These are phyloP conservation scores for Plasmodium ovale DNA, from an alignment of 169 alveolate genomes.

Conservation along the genomic window DNA sequence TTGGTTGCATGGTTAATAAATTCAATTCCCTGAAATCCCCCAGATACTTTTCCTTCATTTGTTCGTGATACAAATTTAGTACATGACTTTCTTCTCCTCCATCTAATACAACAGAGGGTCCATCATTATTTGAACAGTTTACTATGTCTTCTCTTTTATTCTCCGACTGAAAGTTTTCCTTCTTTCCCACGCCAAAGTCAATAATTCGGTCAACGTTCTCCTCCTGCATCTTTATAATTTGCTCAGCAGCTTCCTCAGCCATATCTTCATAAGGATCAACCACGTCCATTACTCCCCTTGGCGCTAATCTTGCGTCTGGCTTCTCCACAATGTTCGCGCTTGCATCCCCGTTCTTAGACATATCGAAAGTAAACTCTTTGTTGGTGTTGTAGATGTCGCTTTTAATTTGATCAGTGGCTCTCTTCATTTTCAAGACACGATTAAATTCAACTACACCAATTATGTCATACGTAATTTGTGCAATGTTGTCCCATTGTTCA, in stretches of 20 bases:
- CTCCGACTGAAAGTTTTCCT: background rate
- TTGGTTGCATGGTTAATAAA: slow-evolving; percentile 10
- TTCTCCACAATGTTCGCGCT: background rate
- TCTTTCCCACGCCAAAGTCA: background rate
- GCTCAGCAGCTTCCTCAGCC: too few species aligned
- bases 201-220: background rate
- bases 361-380: slow-evolving; percentile 15
- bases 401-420: slow-evolving; percentile 7
- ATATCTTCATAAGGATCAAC: too few species aligned
- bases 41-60: background rate
- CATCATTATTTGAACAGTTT: too few species aligned
- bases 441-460: slow-evolving; percentile 46
- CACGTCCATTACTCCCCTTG: background rate
- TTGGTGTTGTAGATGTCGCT: slow-evolving; percentile 10
- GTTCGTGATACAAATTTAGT: slow-evolving; percentile 19
- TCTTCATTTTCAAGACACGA: slow-evolving; percentile 33
- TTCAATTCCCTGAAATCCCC: slow-evolving; percentile 14
- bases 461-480: slow-evolving; percentile 55
- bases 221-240: background rate
- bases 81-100: background rate
- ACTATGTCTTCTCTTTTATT: slow-evolving; percentile 39
- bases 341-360: background rate
- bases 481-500: slow-evolving; percentile 66
- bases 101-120: too few species aligned
- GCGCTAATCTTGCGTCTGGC: background rate